Base-by-base conservation (phyloP, 768 basidiomycete genomes). In the Tricholoma furcatifolium region DNA sequence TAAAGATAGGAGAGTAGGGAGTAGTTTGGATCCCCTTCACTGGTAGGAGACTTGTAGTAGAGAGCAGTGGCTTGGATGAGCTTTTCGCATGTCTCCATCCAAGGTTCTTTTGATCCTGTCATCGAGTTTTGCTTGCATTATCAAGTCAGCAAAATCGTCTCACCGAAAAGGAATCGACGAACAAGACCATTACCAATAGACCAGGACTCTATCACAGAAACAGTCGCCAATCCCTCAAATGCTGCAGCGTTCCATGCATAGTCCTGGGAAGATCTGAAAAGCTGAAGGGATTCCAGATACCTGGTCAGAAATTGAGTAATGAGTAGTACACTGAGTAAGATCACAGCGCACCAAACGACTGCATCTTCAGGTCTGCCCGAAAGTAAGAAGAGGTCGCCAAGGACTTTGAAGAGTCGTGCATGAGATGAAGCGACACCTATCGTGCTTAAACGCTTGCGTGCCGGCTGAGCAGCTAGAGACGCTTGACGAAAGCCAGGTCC, bases 341-440 rank as follows among this genome's bases (percentile, higher is more conserved):
- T 47, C 11, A 12, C 40, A 44, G 67, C 74, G 47, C 70, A 94
- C 91, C 93, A 93, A 47, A 88, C 76, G 36, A 77, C 71, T 1
- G 96, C 88, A 62, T 98, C 94, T 44, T 84, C 82, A 34, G 83
- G 80, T 57, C 91, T 77, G n/a, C 97, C 96, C 6, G 92, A 80
- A 21, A 98, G 73, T 15, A 98, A 71, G 70, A 88, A 95, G 59
- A 97, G 80, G 67, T 98, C 93, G 1, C 85, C 96, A 12, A 92
- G 77, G 21, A 95, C 78, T 70, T 96, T 98, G 69, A 84, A 89
- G 34, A 96, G 76, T 51, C 96, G 76, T 21, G 88, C 96, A 68
- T 89, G 89, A 2, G 91, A 88, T 8, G 89, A 88, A 12, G 85
- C 81, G 2, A 81, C 80, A 15, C 87, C 83, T 59, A 85, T 75